A percentile compares a stretch with the other conserved stretches of the same genome.
Evolutionary conservation across 1,284 basidiomycete genomes (phyloP).

Genomic region (Austroboletus niveus): DNA sequence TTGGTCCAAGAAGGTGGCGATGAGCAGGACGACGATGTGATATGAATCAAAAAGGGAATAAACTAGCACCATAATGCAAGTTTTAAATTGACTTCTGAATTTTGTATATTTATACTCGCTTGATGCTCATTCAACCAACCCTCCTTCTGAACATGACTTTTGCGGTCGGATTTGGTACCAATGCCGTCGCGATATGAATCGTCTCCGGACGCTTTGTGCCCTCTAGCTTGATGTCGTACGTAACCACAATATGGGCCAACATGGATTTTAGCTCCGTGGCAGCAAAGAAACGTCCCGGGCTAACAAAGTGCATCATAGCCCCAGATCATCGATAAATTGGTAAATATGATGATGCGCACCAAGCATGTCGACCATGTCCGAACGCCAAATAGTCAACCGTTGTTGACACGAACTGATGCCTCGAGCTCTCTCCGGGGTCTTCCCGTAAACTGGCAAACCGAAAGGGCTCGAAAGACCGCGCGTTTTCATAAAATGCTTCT

Average conservation of each 20-base stretch:
- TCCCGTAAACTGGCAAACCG: slow-evolving; percentile 27
- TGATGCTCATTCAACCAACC: slow-evolving; percentile 2
- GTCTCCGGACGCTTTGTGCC: slow-evolving; percentile 24
- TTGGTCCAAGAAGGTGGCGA: too few species aligned
- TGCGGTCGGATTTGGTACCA: neutral
- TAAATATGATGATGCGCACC: slow-evolving; percentile 5
- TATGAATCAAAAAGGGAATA: too few species aligned
- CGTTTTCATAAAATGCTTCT: slow-evolving; percentile 21
- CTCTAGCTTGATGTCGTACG: slow-evolving; percentile 33
- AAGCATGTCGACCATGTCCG: slow-evolving; percentile 15
- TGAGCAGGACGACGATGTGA: too few species aligned
- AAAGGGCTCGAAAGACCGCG: slow-evolving; percentile 32
- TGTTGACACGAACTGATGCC: slow-evolving; percentile 19
- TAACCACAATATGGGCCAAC: slow-evolving; percentile 29
- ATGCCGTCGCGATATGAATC: neutral
- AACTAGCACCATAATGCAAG: neutral
- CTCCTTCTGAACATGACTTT: slow-evolving; percentile 23
- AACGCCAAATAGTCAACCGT: slow-evolving; percentile 12
- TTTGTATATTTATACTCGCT: neutral
- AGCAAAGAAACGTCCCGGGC: slow-evolving; percentile 19
- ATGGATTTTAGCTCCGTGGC: slow-evolving; percentile 28
- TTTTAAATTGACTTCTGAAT: neutral
- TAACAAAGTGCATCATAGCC: neutral
- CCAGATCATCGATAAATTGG: neutral
- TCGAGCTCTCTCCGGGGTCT: slow-evolving; percentile 9